Base-by-base conservation (phyloP, 1,284 basidiomycete genomes). In the Heterobasidion occidentale region DNA sequence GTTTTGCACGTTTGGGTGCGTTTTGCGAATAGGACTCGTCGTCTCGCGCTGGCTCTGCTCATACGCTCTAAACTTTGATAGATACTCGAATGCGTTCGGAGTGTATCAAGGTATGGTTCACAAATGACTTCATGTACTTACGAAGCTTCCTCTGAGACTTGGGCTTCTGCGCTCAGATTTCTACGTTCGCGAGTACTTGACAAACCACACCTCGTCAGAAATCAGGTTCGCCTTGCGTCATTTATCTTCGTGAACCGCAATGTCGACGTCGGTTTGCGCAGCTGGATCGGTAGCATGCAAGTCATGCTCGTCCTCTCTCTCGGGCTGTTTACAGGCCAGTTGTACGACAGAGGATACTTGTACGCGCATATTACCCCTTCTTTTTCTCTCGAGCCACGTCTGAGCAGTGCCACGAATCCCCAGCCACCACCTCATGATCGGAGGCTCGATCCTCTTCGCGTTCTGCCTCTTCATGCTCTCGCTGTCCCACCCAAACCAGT, bases 391-490 rank as follows among this genome's bases (percentile, higher is more conserved):
- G 11, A n/a, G 12, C n/a, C 12, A 42, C n/a, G 38, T n/a, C 38
- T 42, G 38, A 42, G 12, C 38, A 7, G 11, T 4, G 2, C 38
- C 38, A 42, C 27, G 27, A 27, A 27, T 27, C 27, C 27, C 27
- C 54, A 77, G 74, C 58, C 71, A 72, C 52, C 68, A 70, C 56
- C 56, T 76, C 12, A 73, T 74, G 64, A 68, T 74, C 11, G 65
- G 64, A 11, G 75, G 73, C 2, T 64, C 69, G 2, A 9, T 69
- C 2, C 60, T 77, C n/a, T 69, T 72, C 36, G 64, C 71, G 9
- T 70, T 74, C 57, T 73, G 68, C 55, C 65, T 76, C 6, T 75
- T 77, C 63, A 75, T 76, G 74, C 67, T 77, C 27, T 76, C 74
- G 0, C 61, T 76, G 19, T 66, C 73, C 0, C 67, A 73, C n/a